phyloP scores from a whole-genome alignment of 2,329 filamentous ascomycete genomes.

The Colletotrichum navitas region DNA sequence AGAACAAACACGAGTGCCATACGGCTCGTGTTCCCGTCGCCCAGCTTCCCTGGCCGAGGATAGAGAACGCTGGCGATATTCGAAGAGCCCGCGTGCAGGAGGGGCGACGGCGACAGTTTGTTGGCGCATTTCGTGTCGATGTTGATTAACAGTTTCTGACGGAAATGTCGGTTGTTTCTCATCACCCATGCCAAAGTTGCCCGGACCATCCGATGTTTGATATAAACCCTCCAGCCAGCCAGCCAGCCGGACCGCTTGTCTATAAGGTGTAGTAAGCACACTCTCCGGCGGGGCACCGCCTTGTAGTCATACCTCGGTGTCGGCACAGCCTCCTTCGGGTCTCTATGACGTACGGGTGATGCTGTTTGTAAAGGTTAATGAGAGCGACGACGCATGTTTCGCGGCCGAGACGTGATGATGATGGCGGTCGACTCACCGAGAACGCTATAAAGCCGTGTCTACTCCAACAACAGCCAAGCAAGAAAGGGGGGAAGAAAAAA shows the following conservation, averaged over 20 bases:
- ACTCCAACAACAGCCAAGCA: too few relatives aligned
- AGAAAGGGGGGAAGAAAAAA: too few relatives aligned
- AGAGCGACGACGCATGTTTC: background rate
- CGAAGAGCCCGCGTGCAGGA: background rate
- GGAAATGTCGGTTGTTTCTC: background rate
- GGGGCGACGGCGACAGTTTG: background rate
- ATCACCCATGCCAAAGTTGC: background rate
- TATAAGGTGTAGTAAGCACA: background rate
- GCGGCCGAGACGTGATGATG: background rate
- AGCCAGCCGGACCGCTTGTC: background rate
- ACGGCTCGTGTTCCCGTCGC: background rate
- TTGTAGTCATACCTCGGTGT: too few relatives aligned
- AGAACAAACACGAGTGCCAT: background rate
- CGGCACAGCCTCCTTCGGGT: background rate
- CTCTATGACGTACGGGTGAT: conserved; percentile 4
- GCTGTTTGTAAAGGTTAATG: background rate
- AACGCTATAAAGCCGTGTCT: background rate
- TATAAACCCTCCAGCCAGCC: background rate
- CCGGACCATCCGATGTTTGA: background rate
- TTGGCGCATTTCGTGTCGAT: too few relatives aligned
- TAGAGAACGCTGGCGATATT: background rate
- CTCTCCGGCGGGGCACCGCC: too few relatives aligned
- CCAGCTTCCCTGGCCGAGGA: background rate
- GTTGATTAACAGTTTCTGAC: background rate
- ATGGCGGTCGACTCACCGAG: background rate